Conservation (phyloP, 306 rosid genomes). For the Cucurbita moschata region DNA sequence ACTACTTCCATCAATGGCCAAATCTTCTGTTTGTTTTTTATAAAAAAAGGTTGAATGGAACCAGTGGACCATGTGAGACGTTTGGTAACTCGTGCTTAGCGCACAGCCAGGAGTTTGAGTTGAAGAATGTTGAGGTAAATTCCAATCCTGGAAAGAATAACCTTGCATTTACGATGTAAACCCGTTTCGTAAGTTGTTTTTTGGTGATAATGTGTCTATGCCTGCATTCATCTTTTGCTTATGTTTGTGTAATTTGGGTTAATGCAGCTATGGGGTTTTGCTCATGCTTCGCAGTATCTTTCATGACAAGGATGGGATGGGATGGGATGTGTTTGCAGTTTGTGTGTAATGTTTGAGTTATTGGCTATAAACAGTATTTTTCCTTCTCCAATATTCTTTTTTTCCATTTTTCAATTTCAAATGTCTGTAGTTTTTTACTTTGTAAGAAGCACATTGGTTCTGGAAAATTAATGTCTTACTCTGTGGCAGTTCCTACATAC, state of each 20-base stretch:
- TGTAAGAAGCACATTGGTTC: not conserved
- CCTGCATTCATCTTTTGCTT: not conserved
- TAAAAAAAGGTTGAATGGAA: constrained; percentile 54
- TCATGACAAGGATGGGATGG: constrained; percentile 8
- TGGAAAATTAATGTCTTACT: not conserved
- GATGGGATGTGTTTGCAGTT: not conserved
- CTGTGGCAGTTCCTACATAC: not conserved
- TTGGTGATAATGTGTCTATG: not conserved
- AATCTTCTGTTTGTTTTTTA: not conserved
- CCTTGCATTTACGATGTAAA: not conserved
- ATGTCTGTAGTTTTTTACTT: not conserved
- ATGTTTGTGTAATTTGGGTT: not conserved
- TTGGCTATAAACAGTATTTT: not conserved
- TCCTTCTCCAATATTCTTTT: not conserved
- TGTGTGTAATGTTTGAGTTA: not conserved
- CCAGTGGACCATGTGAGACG: constrained; percentile 82
- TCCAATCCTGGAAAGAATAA: not conserved
- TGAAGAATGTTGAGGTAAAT: constrained; percentile 81
- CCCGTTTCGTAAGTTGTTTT: not conserved
- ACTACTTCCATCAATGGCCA: not conserved
- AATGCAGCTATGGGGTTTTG: constrained; percentile 93
- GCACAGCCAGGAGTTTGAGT: constrained; percentile 67
- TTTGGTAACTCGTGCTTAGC: constrained; percentile 80
- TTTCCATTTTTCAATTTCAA: not conserved
- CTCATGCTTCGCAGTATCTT: constrained; percentile 52